Conservation (phyloP, 2,329 filamentous ascomycete genomes). For the Rachicladosporium sp. region DNA sequence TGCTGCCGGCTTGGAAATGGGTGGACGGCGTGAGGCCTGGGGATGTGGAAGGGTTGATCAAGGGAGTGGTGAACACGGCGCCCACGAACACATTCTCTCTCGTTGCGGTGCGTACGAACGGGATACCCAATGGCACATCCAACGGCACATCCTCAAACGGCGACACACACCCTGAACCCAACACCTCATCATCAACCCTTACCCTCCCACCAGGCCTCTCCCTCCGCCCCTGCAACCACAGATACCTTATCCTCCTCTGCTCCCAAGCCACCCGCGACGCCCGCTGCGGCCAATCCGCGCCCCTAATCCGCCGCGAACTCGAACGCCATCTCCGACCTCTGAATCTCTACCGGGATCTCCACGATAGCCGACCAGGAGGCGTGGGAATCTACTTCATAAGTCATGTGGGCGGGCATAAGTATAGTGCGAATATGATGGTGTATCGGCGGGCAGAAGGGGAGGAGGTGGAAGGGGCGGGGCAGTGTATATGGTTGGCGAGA, state of each 20-base stretch:
- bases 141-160: no score
- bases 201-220: slow-evolving; percentile 30
- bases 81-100: slow-evolving; percentile 64
- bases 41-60: slow-evolving; percentile 59
- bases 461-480: slow-evolving; percentile 41
- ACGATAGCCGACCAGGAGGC: slow-evolving; percentile 80
- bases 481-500: slow-evolving; percentile 87
- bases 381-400: slow-evolving; percentile 95
- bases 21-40: slow-evolving; percentile 73
- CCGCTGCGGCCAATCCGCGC: slow-evolving; percentile 86
- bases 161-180: slow-evolving; percentile 8
- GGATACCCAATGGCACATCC: slow-evolving; percentile 1
- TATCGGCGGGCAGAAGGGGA: slow-evolving; percentile 52
- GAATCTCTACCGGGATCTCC: slow-evolving; percentile 72
- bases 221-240: slow-evolving; percentile 63
- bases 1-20: slow-evolving; percentile 73
- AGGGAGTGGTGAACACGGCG: slow-evolving; percentile 53
- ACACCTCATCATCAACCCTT: slow-evolving; percentile 1
- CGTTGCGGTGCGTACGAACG: slow-evolving; percentile 5
- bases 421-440: slow-evolving; percentile 85
- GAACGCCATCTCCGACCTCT: slow-evolving; percentile 77
- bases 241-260: slow-evolving; percentile 81
- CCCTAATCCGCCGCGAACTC: slow-evolving; percentile 75
- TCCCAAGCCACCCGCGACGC: slow-evolving; percentile 90
- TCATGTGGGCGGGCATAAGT: slow-evolving; percentile 94